Evolutionary conservation across 2,329 filamentous ascomycete genomes (phyloP).

Genomic region (Penicillium sumatraense): DNA sequence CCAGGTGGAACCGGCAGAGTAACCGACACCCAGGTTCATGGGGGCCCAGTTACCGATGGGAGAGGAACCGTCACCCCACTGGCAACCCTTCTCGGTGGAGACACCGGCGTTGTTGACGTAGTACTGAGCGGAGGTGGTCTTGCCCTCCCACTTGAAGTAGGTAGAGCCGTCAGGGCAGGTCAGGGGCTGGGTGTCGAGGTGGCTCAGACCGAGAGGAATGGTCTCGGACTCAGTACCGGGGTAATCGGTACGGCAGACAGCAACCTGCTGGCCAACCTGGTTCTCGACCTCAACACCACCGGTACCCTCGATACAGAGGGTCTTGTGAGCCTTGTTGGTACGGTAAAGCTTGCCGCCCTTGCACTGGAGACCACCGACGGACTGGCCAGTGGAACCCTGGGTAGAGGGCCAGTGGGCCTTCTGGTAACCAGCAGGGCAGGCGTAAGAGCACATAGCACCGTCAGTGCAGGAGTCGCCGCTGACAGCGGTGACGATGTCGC

Average conservation of each 20-base stretch:
- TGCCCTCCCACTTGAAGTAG: conserved; percentile 80
- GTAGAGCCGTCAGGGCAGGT: conserved; percentile 73
- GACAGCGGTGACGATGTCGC: conserved; percentile 67
- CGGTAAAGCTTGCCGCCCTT: conserved; percentile 72
- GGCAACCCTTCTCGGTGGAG: conserved; percentile 69
- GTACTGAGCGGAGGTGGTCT: conserved; percentile 86
- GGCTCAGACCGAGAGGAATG: conserved; percentile 68
- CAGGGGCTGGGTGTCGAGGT: conserved; percentile 66
- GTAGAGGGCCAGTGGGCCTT: conserved; percentile 85
- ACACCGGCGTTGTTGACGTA: conserved; percentile 89
- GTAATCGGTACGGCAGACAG: conserved; percentile 94
- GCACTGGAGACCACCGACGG: conserved; percentile 86
- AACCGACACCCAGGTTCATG: conserved; percentile 80
- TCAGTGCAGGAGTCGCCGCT: conserved; percentile 64
- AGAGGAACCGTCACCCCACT: conserved; percentile 69
- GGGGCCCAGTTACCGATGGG: conserved; percentile 83
- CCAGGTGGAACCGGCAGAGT: conserved; percentile 69
- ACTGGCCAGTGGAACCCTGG: conserved; percentile 81
- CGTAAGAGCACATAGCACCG: conserved; percentile 84
- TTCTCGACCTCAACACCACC: conserved; percentile 76
- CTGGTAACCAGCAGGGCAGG: conserved; percentile 87
- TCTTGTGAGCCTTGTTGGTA: conserved; percentile 69
- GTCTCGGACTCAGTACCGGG: conserved; percentile 90
- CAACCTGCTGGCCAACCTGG: conserved; percentile 67
- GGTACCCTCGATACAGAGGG: conserved; percentile 75